A percentile compares a stretch with the other conserved stretches of the same genome.
phyloP scores from a whole-genome alignment of 345 rosid genomes.

The Stellera chamaejasme region DNA sequence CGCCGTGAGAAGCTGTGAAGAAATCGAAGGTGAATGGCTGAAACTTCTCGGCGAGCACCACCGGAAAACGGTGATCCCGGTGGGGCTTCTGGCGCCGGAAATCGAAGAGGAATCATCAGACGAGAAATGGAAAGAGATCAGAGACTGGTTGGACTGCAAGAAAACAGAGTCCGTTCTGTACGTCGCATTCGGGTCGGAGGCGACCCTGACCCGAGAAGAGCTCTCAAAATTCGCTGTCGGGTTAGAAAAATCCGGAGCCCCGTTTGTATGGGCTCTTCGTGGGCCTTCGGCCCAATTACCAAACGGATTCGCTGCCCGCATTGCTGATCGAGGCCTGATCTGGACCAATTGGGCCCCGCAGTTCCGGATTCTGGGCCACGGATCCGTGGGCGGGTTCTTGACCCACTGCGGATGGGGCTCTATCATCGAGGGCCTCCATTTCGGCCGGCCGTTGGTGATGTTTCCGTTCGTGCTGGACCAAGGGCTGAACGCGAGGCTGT shows the following conservation, averaged over 20 bases:
- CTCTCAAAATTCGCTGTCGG: slow-evolving; percentile 33
- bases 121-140: slow-evolving; percentile 19
- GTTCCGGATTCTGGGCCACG: slow-evolving; percentile 26
- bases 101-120: slow-evolving; percentile 11
- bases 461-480: slow-evolving; percentile 34
- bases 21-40: slow-evolving; percentile 49
- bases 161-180: slow-evolving; percentile 30
- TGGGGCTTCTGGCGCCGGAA: slow-evolving; percentile 39
- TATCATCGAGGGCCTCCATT: slow-evolving; percentile 29
- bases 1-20: slow-evolving; percentile 29
- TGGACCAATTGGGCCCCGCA: slow-evolving; percentile 32
- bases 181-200: slow-evolving; percentile 44
- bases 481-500: slow-evolving; percentile 32
- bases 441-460: slow-evolving; percentile 25
- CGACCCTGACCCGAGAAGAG: slow-evolving; percentile 21
- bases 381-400: slow-evolving; percentile 32
- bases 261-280: slow-evolving; percentile 39
- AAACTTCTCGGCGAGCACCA: slow-evolving; percentile 23
- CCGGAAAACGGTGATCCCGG: slow-evolving; percentile 29
- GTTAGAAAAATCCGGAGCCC: slow-evolving; percentile 30
- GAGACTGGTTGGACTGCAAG: slow-evolving; percentile 34
- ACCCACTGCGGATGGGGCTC: slow-evolving; percentile 44
- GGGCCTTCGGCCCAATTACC: slow-evolving; percentile 11
- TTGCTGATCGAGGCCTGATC: slow-evolving; percentile 20
- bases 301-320: slow-evolving; percentile 24